Conservation (phyloP, 2,329 filamentous ascomycete species). For the Fusarium sp. region DNA sequence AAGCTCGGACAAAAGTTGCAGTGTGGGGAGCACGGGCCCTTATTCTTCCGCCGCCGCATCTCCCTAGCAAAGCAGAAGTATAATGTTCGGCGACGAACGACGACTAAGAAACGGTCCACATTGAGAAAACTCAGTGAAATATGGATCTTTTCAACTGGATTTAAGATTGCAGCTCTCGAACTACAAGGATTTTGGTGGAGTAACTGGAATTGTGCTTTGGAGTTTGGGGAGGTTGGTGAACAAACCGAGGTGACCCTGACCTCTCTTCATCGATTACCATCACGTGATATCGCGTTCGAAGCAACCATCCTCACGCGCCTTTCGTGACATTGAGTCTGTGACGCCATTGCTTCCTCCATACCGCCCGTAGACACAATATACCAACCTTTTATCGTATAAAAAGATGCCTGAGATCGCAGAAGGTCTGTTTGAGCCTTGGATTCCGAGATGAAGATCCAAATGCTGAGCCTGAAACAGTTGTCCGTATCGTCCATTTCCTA, state of each 20-base stretch:
- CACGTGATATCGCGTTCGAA: conserved; percentile 42
- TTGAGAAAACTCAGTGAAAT: conserved; percentile 18
- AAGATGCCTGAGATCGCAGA: conserved; percentile 73
- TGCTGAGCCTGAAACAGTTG: conserved; percentile 61
- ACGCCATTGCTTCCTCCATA: conserved; percentile 11
- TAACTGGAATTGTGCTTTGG: not conserved
- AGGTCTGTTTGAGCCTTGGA: conserved; percentile 50
- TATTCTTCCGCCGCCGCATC: conserved; percentile 26
- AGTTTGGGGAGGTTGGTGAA: not conserved
- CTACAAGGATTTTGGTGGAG: not conserved
- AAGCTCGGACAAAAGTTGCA: conserved; percentile 42
- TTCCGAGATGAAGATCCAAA: not conserved
- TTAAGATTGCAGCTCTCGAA: not conserved
- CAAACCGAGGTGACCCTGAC: not conserved
- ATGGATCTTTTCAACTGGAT: conserved; percentile 2
- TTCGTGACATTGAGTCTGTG: conserved; percentile 3
- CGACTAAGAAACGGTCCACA: conserved; percentile 12
- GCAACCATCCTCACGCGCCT: conserved; percentile 9
- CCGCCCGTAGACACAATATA: not conserved
- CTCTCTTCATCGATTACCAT: not conserved
- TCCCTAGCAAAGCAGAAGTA: not conserved
- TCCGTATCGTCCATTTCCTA: conserved; percentile 87
- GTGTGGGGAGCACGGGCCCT: conserved; percentile 30
- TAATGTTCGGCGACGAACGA: conserved; percentile 24
- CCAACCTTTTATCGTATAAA: not conserved